Evolutionary conservation across 495 filamentous ascomycete species (phyloP), one percentile per base, ranked within the genome.

Genomic region (Hypoxylon trugodes): DNA sequence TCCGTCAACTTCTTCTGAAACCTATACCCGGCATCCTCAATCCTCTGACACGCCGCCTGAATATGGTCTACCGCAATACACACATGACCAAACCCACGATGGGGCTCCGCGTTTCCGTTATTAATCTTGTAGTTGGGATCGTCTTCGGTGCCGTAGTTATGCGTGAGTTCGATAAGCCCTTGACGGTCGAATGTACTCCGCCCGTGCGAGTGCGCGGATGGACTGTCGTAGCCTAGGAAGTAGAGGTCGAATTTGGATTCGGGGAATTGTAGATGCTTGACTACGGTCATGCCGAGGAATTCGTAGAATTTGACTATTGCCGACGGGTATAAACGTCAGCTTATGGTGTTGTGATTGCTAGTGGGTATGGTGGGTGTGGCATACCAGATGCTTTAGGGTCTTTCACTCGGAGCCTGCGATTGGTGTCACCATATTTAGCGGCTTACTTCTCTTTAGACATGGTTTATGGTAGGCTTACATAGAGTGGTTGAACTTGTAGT

Each of bases 1-100:
- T 98, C 94, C 2, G 85, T 84, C 33, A 97, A 74, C 72, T 90
- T 93, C 87, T 98, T 97, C 83, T 98, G 90, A 79, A 97, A 98
- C 22, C 81, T 81, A 74, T 97, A 96, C 0, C 93, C 93, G 4
- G 90, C 92, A 61, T 92, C 90, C 74, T 94, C 91, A 66, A 98
- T 81, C 54, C 91, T 83, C 79, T 90, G 76, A 81, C 95, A 98
- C 6, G 93, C 92, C 5, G 85, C 89, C 76, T 96, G 87, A 61
- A 98, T 87, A 77, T 96, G 90, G 75, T 97, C 93, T 30, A 97
- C 93, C 19, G 85, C 85, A 73, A 98, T 84, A 69, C 89, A 91
- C 22, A 91, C 84, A 76, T 98, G 95, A 15, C 95, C 94, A 73
- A 97, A 98, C 7, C 95, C 92, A 56, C 86, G 86, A 75, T 87